Percentiles rank a stretch among this genome's conserved stretches.
phyloP scores from a whole-genome alignment of 495 filamentous ascomycete genomes.

The Jackrogersella minutella region DNA sequence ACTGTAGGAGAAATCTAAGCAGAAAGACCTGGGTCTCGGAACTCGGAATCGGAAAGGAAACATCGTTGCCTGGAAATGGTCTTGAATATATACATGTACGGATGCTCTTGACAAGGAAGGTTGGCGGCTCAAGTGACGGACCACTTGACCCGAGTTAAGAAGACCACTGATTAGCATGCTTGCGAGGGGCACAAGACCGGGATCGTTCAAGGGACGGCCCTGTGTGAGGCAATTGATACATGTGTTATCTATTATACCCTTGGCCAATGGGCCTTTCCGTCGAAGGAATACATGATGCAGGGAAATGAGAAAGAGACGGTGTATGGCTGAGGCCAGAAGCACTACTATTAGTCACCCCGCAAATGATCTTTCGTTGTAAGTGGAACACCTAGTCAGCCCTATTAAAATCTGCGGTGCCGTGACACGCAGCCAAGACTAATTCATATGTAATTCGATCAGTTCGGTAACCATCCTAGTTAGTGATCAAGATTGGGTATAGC shows the following conservation, averaged over 20 bases:
- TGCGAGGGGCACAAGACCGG: constrained; percentile 12
- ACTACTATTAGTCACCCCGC: constrained; percentile 37
- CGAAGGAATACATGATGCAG: constrained; percentile 16
- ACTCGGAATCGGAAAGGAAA: neutral
- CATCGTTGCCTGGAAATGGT: constrained; percentile 26
- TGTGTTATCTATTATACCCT: constrained; percentile 21
- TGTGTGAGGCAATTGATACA: constrained; percentile 30
- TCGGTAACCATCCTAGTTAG: constrained; percentile 27
- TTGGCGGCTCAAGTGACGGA: constrained; percentile 37
- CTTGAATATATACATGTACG: neutral
- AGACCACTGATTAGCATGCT: constrained; percentile 27
- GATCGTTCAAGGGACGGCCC: constrained; percentile 22
- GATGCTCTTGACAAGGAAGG: constrained; percentile 18
- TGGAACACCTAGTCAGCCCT: constrained; percentile 36
- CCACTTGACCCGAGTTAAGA: constrained; percentile 22
- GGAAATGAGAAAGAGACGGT: constrained; percentile 30
- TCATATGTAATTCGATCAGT: constrained; percentile 15
- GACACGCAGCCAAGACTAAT: constrained; percentile 30
- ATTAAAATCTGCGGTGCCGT: constrained; percentile 35
- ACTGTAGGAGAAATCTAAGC: constrained; percentile 1
- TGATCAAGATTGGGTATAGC: constrained; percentile 15
- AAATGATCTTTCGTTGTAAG: constrained; percentile 30
- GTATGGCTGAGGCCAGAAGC: constrained; percentile 32
- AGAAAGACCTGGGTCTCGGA: constrained; percentile 1
- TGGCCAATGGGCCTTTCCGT: constrained; percentile 22